Evolutionary conservation across 78 protist genomes (phyloP).

Genomic region (Tieghemostelium lacteum): DNA sequence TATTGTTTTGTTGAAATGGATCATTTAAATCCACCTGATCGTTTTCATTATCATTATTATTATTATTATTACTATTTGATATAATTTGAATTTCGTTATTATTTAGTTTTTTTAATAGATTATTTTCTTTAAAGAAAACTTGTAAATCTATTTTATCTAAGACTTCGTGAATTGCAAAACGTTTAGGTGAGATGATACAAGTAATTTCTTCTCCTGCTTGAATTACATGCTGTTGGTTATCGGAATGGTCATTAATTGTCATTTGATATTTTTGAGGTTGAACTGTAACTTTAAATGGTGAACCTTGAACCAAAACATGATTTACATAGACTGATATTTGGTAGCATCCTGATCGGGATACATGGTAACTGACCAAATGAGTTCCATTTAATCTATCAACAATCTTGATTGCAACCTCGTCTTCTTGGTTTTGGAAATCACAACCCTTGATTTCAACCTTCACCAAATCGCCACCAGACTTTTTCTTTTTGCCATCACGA

Average conservation of each 20-base stretch:
- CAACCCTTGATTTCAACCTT: constrained; percentile 35
- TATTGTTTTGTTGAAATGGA: too few species aligned
- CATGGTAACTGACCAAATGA: constrained; percentile 25
- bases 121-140: constrained; percentile 45
- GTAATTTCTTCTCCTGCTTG: constrained; percentile 39
- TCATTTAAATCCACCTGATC: constrained; percentile 9
- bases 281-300: constrained; percentile 29
- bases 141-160: constrained; percentile 33
- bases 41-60: not conserved
- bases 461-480: constrained; percentile 46
- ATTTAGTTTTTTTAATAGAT: constrained; percentile 27
- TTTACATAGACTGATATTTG: constrained; percentile 41
- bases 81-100: not conserved
- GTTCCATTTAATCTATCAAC: constrained; percentile 50
- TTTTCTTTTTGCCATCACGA: constrained; percentile 24
- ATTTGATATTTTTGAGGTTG: constrained; percentile 17
- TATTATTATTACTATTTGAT: not conserved
- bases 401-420: constrained; percentile 17
- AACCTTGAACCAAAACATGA: constrained; percentile 33
- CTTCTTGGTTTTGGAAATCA: constrained; percentile 43
- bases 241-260: not conserved
- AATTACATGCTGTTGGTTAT: not conserved
- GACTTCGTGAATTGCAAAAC: constrained; percentile 6
- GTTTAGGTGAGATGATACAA: constrained; percentile 25
- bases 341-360: constrained; percentile 24